Evolutionary conservation across 2,329 filamentous ascomycete species (phyloP), one percentile per base, ranked within the genome.

Genomic region (Cladophialophora immunda): DNA sequence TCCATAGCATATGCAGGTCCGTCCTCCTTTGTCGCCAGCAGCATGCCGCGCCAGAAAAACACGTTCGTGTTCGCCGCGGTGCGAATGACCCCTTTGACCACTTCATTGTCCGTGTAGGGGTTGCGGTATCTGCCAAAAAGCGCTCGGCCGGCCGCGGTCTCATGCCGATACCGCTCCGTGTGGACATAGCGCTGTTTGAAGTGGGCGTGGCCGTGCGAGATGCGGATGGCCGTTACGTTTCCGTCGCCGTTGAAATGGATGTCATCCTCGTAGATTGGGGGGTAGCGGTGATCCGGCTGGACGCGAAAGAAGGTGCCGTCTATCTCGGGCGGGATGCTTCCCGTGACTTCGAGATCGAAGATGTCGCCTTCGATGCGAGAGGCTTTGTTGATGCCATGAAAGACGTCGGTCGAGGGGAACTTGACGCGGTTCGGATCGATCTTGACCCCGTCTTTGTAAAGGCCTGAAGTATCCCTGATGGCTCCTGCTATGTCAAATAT

Each of bases 41-140:
- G 72, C 64, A 84, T 80, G 0, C 85, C 85, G 6, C 84, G 75
- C 84, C 84, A 88, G 70, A 85, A 87, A 0, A 83, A 78, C 47
- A 88, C 78, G 67, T 88, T 88, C 6, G 86, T 88, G 70, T 88
- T 88, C 2, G 82, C 81, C 0, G 85, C 84, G 0, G 85, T 87
- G 19, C 85, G 78, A 50, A 88, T 85, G 4, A 86, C 81, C 1
- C 84, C 84, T 59, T 81, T 82, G 5, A 87, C 85, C 67, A 80
- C 56, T 32, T 62, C 57, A n/a, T 58, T 81, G 73, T 86, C 84
- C 58, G 85, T 87, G 68, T 81, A 86, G 0, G 84, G 83, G 71
- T 89, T 88, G 27, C 86, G 78, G 68, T 88, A 88, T 50, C 81
- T 78, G 0, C 86, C 86, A 60, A 88, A 86, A 17, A 88, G 73